phyloP scores from a whole-genome alignment of 1,284 basidiomycete species.

The Rhodotorula sp. region DNA sequence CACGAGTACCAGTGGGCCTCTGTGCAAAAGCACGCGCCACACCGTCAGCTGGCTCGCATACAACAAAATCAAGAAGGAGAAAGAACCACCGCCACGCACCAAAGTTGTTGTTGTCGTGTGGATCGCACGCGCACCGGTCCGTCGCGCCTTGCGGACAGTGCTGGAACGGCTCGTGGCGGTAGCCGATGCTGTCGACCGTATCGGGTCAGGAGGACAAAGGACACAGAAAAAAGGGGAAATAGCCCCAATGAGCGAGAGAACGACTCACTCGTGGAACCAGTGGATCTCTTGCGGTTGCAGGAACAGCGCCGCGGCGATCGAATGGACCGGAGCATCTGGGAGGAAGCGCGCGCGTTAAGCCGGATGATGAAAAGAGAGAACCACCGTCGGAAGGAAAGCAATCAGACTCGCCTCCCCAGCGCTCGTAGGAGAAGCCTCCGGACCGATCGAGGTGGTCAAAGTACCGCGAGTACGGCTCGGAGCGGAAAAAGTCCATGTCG shows the following conservation, averaged over 20 bases:
- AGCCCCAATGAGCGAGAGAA: background rate
- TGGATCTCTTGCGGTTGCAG: slow-evolving; percentile 57
- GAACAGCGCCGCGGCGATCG: slow-evolving; percentile 73
- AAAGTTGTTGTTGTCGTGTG: slow-evolving; percentile 20
- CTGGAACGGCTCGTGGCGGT: slow-evolving; percentile 33
- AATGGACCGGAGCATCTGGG: slow-evolving; percentile 68
- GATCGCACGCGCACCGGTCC: slow-evolving; percentile 55
- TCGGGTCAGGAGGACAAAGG: too few relatives aligned
- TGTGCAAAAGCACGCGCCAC: background rate
- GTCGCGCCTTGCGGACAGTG: slow-evolving; percentile 62
- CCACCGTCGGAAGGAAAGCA: too few relatives aligned
- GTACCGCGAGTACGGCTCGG: slow-evolving; percentile 70
- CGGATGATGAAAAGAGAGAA: too few relatives aligned
- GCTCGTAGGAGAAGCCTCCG: slow-evolving; percentile 74
- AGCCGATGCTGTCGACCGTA: slow-evolving; percentile 1
- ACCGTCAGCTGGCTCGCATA: too few relatives aligned
- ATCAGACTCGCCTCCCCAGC: slow-evolving; percentile 41
- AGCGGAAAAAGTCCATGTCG: slow-evolving; percentile 68
- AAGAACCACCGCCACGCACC: background rate
- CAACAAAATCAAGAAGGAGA: too few relatives aligned
- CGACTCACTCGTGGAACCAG: slow-evolving; percentile 40
- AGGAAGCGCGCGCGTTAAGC: too few relatives aligned
- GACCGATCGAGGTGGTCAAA: slow-evolving; percentile 68
- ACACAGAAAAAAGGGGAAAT: too few relatives aligned
- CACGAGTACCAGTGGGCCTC: slow-evolving; percentile 31